Percentiles rank a stretch among this genome's conserved stretches.
Evolutionary conservation across 2,329 filamentous ascomycete species (phyloP).

Genomic region (Catunica adiposa): DNA sequence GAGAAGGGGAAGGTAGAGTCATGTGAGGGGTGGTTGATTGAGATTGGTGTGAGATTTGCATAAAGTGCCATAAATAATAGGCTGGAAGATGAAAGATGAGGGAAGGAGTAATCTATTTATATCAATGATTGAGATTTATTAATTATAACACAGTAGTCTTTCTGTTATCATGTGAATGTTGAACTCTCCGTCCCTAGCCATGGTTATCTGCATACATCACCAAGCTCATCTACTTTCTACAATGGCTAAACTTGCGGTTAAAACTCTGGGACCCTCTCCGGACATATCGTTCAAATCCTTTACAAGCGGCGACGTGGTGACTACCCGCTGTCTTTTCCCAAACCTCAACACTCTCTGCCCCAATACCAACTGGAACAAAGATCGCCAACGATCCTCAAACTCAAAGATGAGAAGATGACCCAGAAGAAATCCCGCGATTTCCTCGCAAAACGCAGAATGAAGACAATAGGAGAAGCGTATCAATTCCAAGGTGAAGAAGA

Average conservation of each 20-base stretch:
- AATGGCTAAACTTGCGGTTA: too few species aligned
- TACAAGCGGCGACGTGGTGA: background rate
- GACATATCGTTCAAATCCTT: background rate
- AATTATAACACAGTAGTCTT: too few species aligned
- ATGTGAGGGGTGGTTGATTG: too few species aligned
- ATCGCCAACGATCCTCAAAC: constrained; percentile 23
- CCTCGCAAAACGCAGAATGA: background rate
- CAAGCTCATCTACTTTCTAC: too few species aligned
- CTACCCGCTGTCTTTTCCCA: constrained; percentile 21
- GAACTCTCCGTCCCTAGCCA: too few species aligned
- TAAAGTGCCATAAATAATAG: background rate
- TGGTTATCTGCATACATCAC: too few species aligned
- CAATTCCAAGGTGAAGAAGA: background rate
- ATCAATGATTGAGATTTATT: too few species aligned
- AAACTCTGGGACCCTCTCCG: too few species aligned
- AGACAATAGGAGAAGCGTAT: background rate
- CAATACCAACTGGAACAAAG: constrained; percentile 26
- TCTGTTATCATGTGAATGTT: too few species aligned
- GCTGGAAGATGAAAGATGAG: background rate
- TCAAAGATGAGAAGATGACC: constrained; percentile 22
- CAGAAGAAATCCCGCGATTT: background rate
- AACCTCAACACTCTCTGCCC: constrained; percentile 25
- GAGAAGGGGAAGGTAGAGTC: background rate
- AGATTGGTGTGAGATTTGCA: too few species aligned
- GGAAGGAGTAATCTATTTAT: background rate